Evolutionary conservation across 192 early-diverging fungal genomes (phyloP).

Genomic region (Phycomyces nitens): DNA sequence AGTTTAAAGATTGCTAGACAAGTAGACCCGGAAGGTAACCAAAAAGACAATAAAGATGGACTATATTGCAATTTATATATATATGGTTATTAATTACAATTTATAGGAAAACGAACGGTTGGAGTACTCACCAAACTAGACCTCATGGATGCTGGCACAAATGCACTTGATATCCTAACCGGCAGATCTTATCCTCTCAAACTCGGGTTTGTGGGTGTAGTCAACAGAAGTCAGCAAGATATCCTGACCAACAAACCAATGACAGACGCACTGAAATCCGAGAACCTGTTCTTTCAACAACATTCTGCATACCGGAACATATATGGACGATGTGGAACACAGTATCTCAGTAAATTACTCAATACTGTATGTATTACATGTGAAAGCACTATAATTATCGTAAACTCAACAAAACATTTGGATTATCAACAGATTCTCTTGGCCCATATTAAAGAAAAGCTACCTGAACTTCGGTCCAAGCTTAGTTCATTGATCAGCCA

Average conservation of each 20-base stretch:
- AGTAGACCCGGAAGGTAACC: conserved; percentile 71
- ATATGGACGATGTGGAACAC: conserved; percentile 68
- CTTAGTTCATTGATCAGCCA: conserved; percentile 73
- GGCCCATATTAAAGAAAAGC: conserved; percentile 74
- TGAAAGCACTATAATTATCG: not conserved
- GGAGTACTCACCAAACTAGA: conserved; percentile 83
- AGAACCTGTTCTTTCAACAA: conserved; percentile 64
- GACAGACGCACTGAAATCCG: conserved; percentile 60
- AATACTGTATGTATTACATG: conserved; percentile 46
- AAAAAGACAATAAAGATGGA: too few species aligned
- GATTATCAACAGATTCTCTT: conserved; percentile 54
- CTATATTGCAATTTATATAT: too few species aligned
- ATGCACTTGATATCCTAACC: conserved; percentile 74
- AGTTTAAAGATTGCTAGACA: conserved; percentile 84
- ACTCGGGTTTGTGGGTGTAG: conserved; percentile 77
- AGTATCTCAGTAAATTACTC: conserved; percentile 62
- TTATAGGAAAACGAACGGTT: conserved; percentile 58
- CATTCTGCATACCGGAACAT: conserved; percentile 73
- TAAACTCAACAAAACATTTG: not conserved
- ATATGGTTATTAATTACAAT: too few species aligned
- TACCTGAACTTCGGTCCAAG: conserved; percentile 75
- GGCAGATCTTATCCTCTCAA: conserved; percentile 75
- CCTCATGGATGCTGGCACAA: conserved; percentile 82
- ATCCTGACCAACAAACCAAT: conserved; percentile 71
- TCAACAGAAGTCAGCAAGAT: conserved; percentile 82